Base-by-base conservation (phyloP, 2,329 filamentous ascomycete species). In the Lomentospora prolificans region DNA sequence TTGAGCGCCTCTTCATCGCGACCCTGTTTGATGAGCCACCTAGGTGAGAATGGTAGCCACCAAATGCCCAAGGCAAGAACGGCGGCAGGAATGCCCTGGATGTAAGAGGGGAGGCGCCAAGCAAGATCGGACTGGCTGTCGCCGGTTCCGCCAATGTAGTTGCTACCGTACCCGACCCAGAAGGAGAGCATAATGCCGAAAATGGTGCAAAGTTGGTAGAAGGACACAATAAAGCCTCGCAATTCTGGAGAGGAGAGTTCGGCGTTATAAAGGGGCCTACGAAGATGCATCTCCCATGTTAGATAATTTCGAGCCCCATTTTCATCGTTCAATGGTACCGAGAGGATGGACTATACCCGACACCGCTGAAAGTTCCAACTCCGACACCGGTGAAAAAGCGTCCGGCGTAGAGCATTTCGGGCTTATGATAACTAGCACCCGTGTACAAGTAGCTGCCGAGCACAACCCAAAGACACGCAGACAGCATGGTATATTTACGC, bases 141-240 rank as follows among this genome's bases (percentile, higher is more conserved):
- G 3, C 73, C 73, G 4, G 67, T 73, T 12, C 75, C 75, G 0
- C 66, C 79, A 17, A 78, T 77, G 55, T 74, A 73, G 60, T 74
- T 74, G 59, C 68, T 72, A 19, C 69, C 73, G 52, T 75, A 75
- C 22, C 69, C 70, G 31, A 74, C 64, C 72, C 74, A 77, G 64
- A 75, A 76, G 0, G 70, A 72, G 22, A 79, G 69, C 71, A 76
- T 75, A 54, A 82, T 78, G 17, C 78, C 79, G 28, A 80, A 71
- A 3, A 77, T 80, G 57, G 81, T 84, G 4, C 80, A 79, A 14
- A 87, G 74, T 59, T 85, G 84, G 58, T 87, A 83, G 7, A 86
- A 73, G 4, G 79, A 81, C 12, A 87, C 81, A 2, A 87, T 72
- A 14, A 82, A 78, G 36, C 84, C 85, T 57, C 85, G 74, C n/a